phyloP scores from a whole-genome alignment of 768 basidiomycete genomes.

The Pleurotus sapidus region DNA sequence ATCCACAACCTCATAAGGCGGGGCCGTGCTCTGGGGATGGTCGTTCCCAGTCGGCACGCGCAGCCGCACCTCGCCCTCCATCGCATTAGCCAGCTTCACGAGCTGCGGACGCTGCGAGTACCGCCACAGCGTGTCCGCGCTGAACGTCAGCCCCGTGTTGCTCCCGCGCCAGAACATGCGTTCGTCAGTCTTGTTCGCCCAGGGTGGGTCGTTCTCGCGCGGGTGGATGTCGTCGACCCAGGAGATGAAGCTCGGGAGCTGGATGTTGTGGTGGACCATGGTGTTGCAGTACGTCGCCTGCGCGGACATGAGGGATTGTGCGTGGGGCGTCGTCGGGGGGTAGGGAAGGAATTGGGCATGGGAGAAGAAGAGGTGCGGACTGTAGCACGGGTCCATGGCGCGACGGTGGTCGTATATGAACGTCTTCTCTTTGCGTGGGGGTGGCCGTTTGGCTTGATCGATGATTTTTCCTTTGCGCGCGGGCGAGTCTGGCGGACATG shows the following conservation, averaged over 20 bases:
- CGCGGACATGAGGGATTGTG: slow-evolving; percentile 32
- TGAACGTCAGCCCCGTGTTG: slow-evolving; percentile 56
- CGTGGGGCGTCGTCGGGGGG: slow-evolving; percentile 27
- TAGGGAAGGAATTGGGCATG: slow-evolving; percentile 46
- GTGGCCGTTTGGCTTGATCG: slow-evolving; percentile 17
- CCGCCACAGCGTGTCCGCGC: slow-evolving; percentile 36
- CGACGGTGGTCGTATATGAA: slow-evolving; percentile 43
- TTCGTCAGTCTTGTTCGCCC: slow-evolving; percentile 60
- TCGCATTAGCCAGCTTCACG: slow-evolving; percentile 32
- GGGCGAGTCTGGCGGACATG: slow-evolving; percentile 26
- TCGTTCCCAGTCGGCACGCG: slow-evolving; percentile 21
- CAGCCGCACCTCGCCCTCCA: slow-evolving; percentile 31
- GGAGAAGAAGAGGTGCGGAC: slow-evolving; percentile 33
- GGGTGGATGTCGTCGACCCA: slow-evolving; percentile 32
- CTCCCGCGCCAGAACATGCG: slow-evolving; percentile 66
- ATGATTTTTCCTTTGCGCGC: slow-evolving; percentile 23
- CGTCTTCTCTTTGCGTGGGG: slow-evolving; percentile 21
- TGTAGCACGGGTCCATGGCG: slow-evolving; percentile 41
- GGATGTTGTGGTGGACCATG: slow-evolving; percentile 44
- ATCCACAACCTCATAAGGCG: slow-evolving; percentile 28
- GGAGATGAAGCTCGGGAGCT: slow-evolving; percentile 34
- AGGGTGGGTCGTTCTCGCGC: slow-evolving; percentile 47
- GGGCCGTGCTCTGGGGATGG: slow-evolving; percentile 10
- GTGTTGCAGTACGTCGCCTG: slow-evolving; percentile 45
- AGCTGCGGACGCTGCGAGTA: slow-evolving; percentile 43